phyloP scores from a whole-genome alignment of 345 rosid species.

The Crucihimalaya himalaica region DNA sequence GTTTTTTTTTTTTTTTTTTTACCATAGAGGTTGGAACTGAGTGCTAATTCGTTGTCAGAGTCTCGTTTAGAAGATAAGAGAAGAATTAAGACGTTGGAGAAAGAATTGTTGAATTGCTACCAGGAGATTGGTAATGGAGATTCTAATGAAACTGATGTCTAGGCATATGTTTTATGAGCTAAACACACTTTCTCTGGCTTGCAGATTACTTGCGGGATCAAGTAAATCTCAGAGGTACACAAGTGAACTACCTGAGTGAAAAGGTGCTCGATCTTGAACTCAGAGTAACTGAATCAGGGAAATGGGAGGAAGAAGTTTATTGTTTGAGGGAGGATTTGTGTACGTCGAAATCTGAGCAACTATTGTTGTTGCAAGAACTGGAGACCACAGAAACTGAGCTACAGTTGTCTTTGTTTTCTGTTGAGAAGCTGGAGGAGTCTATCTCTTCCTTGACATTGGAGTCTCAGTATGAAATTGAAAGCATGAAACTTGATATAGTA shows the following conservation, averaged over 20 bases:
- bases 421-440: slow-evolving; percentile 70
- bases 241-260: slow-evolving; percentile 51
- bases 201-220: slow-evolving; percentile 78
- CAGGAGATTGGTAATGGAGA: slow-evolving; percentile 66
- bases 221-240: slow-evolving; percentile 52
- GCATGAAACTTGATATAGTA: slow-evolving; percentile 69
- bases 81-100: slow-evolving; percentile 56
- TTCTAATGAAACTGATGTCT: slow-evolving; percentile 4
- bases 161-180: neutral
- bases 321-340: slow-evolving; percentile 52
- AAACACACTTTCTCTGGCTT: neutral
- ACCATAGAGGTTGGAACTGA: slow-evolving; percentile 56
- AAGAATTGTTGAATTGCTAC: slow-evolving; percentile 61
- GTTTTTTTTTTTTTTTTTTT: neutral
- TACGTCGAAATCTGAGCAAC: slow-evolving; percentile 50
- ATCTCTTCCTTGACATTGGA: slow-evolving; percentile 54
- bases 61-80: slow-evolving; percentile 55
- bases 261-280: slow-evolving; percentile 54
- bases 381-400: slow-evolving; percentile 58
- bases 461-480: slow-evolving; percentile 77
- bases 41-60: slow-evolving; percentile 54
- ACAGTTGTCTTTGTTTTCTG: slow-evolving; percentile 45
- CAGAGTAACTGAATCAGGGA: slow-evolving; percentile 51
- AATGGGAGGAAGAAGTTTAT: slow-evolving; percentile 40
- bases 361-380: slow-evolving; percentile 51